A percentile compares a stretch with the other conserved stretches of the same genome.
Conservation (phyloP, 2,329 filamentous ascomycete genomes). For the Cadophora luteo-olivacea region DNA sequence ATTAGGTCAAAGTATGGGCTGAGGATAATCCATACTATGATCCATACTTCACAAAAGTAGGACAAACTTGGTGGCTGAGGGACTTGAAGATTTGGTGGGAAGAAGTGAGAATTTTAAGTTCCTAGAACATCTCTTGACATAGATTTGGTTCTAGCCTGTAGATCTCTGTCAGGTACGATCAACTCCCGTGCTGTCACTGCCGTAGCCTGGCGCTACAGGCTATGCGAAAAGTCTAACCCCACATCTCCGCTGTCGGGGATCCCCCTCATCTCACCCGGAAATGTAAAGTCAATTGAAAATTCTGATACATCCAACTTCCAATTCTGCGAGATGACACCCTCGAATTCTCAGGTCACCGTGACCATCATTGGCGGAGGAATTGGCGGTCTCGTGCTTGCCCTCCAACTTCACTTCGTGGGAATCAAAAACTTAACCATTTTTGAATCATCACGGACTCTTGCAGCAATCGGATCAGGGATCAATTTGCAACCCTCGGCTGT, state of each 20-base stretch:
- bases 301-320: neutral
- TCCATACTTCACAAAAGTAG: no score
- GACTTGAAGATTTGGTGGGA: neutral
- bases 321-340: slow-evolving; percentile 11
- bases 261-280: neutral
- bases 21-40: no score
- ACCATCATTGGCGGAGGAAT: slow-evolving; percentile 45
- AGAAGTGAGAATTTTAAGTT: neutral
- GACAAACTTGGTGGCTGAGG: neutral
- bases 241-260: slow-evolving; percentile 7
- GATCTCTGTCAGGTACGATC: slow-evolving; percentile 9
- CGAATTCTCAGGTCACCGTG: slow-evolving; percentile 27
- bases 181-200: neutral
- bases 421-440: slow-evolving; percentile 52
- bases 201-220: slow-evolving; percentile 2
- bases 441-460: slow-evolving; percentile 50
- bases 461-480: slow-evolving; percentile 52
- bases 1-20: no score
- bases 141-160: neutral
- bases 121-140: neutral
- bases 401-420: slow-evolving; percentile 43
- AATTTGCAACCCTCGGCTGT: slow-evolving; percentile 55
- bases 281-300: neutral
- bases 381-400: slow-evolving; percentile 39
- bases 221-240: neutral